Base-by-base conservation (phyloP, 2,329 filamentous ascomycete genomes). In the Rhynchosporium secalis region DNA sequence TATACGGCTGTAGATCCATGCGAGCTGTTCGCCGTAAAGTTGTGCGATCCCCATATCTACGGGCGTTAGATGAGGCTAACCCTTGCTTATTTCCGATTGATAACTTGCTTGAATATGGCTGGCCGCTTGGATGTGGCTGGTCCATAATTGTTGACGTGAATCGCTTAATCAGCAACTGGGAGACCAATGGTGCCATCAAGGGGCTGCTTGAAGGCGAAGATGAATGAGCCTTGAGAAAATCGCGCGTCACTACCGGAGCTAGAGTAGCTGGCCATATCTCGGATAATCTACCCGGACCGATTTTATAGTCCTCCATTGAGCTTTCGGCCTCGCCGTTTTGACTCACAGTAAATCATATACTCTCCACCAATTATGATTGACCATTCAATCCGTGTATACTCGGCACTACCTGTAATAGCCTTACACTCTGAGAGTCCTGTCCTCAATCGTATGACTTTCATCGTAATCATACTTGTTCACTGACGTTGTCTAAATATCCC, bases 401-500 rank as follows among this genome's bases (percentile, higher is more conserved):
- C 20, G 20, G 20, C 20, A 20, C 20, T 20, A n/a, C n/a, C n/a
- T n/a, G n/a, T n/a, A 20, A 20, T 20, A 20, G 1, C 20, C 20
- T 20, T 20, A 20, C 1, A 20, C 20, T 20, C 1, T 20, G 20
- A 20, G 7, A 7, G 1, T 40, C 36, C 36, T 40, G 7, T 8
- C 36, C 36, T 12, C 36, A 40, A 40, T 8, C 1, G 20, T 20
- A 40, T 40, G 7, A 40, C 36, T 40, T 40, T 40, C 36, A 40
- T 12, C 36, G 12, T 8, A 8, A 8, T 15, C 8, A 10, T 4
- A 4, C 41, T 15, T 9, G 4, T 15, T 15, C 41, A 15, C 41
- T 45, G 41, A 45, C 41, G 56, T 56, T 60, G 36, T 51, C 4
- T 20, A 63, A 57, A 61, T 58, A 31, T 41, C 36, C 40, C 36